Conservation (phyloP, 805 yeast genomes). For the Candida railenensis region DNA sequence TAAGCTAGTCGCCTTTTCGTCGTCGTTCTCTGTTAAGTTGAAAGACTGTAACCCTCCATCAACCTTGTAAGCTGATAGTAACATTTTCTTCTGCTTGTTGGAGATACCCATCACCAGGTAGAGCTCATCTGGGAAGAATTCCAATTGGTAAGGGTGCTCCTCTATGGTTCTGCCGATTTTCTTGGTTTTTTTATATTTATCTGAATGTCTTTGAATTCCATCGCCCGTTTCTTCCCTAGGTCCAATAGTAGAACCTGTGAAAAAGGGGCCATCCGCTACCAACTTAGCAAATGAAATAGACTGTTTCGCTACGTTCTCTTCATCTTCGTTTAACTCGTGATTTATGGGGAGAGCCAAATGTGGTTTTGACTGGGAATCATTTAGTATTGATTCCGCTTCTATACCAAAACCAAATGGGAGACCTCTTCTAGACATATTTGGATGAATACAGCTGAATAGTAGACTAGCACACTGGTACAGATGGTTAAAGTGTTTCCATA, state of each 20-base stretch:
- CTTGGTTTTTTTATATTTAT: constrained; percentile 68
- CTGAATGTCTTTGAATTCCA: constrained; percentile 81
- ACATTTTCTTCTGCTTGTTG: constrained; percentile 51
- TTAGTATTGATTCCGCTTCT: neutral
- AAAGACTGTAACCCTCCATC: constrained; percentile 39
- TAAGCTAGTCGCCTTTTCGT: constrained; percentile 38
- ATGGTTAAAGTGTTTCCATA: too few species aligned
- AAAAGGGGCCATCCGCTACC: constrained; percentile 67
- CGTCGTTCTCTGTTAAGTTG: constrained; percentile 29
- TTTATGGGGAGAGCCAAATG: constrained; percentile 61
- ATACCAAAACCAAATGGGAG: constrained; percentile 59
- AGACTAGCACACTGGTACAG: too few species aligned
- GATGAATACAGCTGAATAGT: neutral
- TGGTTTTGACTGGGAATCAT: constrained; percentile 21
- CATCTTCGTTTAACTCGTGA: constrained; percentile 53
- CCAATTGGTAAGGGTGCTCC: constrained; percentile 72
- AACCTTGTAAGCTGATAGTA: constrained; percentile 36
- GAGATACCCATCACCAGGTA: constrained; percentile 67
- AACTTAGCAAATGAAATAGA: constrained; percentile 51
- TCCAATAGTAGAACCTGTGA: constrained; percentile 41
- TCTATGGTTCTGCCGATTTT: constrained; percentile 69
- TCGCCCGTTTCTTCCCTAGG: constrained; percentile 34
- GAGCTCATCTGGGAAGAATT: constrained; percentile 76
- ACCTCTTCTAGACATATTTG: neutral
- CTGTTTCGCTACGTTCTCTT: constrained; percentile 52